These are phyloP conservation scores for Paecilomyces niveus DNA, from an alignment of 2,329 filamentous ascomycete genomes.

Conservation along the genomic window DNA sequence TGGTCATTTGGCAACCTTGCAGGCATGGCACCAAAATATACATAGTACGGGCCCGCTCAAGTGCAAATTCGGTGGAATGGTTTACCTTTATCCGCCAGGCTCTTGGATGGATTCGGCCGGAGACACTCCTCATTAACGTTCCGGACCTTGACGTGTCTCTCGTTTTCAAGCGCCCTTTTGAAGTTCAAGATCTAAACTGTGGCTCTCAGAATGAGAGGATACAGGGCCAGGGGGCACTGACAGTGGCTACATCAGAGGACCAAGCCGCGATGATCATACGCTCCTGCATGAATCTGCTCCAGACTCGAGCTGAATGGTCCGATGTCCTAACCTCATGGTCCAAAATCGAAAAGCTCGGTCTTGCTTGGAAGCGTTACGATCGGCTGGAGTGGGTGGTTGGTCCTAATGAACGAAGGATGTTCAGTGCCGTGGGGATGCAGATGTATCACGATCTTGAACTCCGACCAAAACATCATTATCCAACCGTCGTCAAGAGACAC, in stretches of 20 bases:
- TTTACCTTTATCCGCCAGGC: conserved; percentile 58
- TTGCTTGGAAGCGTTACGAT: conserved; percentile 64
- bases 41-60: conserved; percentile 56
- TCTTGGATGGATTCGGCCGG: conserved; percentile 52
- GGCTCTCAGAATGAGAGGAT: conserved; percentile 33
- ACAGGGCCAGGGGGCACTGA: conserved; percentile 36
- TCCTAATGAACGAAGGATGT: conserved; percentile 60
- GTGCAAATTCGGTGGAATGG: conserved; percentile 59
- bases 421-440: conserved; percentile 61
- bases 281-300: conserved; percentile 53
- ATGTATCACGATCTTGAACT: conserved; percentile 60
- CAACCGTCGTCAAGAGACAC: conserved; percentile 42
- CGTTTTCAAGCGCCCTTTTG: conserved; percentile 54
- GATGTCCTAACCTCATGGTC: conserved; percentile 55
- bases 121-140: conserved; percentile 53
- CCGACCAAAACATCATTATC: conserved; percentile 58
- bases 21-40: conserved; percentile 52
- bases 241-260: conserved; percentile 38
- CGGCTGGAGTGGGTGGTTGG: conserved; percentile 63
- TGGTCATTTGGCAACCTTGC: conserved; percentile 55
- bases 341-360: conserved; percentile 51
- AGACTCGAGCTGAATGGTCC: conserved; percentile 51
- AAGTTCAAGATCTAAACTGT: conserved; percentile 39
- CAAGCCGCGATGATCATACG: conserved; percentile 51
- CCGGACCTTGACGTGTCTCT: conserved; percentile 57